Base-by-base conservation (phyloP, 2,329 filamentous ascomycete genomes). In the Ophiostoma tasmaniense region DNA sequence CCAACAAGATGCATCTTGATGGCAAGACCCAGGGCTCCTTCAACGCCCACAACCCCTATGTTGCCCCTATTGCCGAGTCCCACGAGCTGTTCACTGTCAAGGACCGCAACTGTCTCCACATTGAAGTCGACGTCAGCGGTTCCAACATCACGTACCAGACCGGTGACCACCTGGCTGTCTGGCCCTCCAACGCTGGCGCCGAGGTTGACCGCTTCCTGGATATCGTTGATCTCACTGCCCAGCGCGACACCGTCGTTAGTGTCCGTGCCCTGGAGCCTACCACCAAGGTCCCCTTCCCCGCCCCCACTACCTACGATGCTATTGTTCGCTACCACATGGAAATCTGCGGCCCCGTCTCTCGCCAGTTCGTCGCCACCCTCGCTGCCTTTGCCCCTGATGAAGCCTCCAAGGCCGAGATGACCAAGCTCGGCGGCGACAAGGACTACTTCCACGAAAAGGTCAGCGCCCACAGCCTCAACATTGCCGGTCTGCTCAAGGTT, bases 21-120 rank as follows among this genome's bases (percentile, higher is more conserved):
- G 92, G 91, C 71, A 83, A 81, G 61, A 85, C 90, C 74, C 95
- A 91, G 79, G 93, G 93, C 14, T 95, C 95, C 20, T 98, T 90
- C 86, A 97, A 97, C 77, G 90, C 93, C 67, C 93, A 98, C 84
- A 97, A 97, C 81, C 95, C 95, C 28, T 98, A 91, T 82, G 95
- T 99, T 77, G 94, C 96, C 39, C 93, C 94, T 37, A 96, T 99
- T 75, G 85, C 85, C 76, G 91, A 96, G 77, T 97, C 95, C n/a
- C 84, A 84, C 73, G 95, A 99, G 80, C 78, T 99, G 14, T 99
- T 99, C 82, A 89, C 85, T 66, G 89, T 91, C 79, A 92, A 93
- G 79, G 91, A 93, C 76, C 87, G 96, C 71, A 97, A 98, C 83
- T 99, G 95, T 77, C 83, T 99, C 73, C 96, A 99, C 80, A 88